Evolutionary conservation across 2,329 filamentous ascomycete genomes (phyloP), one percentile per base, ranked within the genome.

Genomic region (Berkeleyomyces basicola): DNA sequence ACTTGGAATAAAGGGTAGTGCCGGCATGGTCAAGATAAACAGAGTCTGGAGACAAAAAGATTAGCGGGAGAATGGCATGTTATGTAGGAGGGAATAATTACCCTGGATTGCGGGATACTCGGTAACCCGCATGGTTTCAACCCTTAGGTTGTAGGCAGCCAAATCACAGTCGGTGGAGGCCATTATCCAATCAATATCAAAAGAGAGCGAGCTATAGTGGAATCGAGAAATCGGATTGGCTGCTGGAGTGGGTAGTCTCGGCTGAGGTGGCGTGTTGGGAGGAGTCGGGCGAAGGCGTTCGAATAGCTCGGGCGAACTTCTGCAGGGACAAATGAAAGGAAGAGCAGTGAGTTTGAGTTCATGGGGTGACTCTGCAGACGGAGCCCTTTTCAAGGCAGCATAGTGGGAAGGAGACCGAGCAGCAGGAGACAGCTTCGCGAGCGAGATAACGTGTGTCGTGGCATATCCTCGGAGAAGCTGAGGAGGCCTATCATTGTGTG

Each of bases 91-190:
- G 69, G 62, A 58, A 11, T 58, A 65, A 69, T 63, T 70, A 85
- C 86, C 84, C 74, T 80, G 75, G 51, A 89, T 76, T 83, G 87
- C 86, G 36, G 86, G 86, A 71, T 83, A 89, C 68, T 89, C 84
- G 42, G 70, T 70, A 14, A 77, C 72, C 65, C 85, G 77, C 39
- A 88, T 75, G 11, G 70, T 70, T 70, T 87, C 83, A 16, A 89
- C 77, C 40, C 73, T 73, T 63, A 71, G 70, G 70, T 87, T 82
- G 70, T 88, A 88, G 1, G 57, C 43, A 2, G n/a, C 43, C 6
- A 44, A 39, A 39, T 63, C 65, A 5, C n/a, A 9, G 1, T 53
- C 10, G n/a, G 36, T 23, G 37, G 37, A n/a, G 7, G 63, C 44
- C 63, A 63, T 65, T 9, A 36, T 55, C 23, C 23, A 23, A 23